These are phyloP conservation scores for Mallotus repandus DNA, from an alignment of 441 rosid species.

Conservation along the genomic window DNA sequence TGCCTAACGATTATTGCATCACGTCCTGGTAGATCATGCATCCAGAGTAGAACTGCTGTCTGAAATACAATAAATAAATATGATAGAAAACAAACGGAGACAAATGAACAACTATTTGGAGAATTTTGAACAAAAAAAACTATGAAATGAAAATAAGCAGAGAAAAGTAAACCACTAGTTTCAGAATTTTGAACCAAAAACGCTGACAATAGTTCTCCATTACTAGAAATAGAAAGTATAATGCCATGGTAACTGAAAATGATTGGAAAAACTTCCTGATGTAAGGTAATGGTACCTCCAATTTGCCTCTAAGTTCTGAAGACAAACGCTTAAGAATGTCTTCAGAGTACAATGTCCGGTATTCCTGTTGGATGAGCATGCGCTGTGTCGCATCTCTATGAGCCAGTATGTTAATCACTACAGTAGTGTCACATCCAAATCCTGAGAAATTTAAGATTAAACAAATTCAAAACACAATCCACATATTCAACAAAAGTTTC, in stretches of 20 bases:
- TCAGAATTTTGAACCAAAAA: background rate
- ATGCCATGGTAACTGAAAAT: background rate
- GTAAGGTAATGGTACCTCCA: constrained; percentile 44
- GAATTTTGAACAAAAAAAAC: background rate
- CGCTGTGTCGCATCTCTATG: constrained; percentile 61
- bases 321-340: constrained; percentile 48
- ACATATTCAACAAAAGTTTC: background rate
- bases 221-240: background rate
- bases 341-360: constrained; percentile 41
- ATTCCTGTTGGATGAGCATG: constrained; percentile 51
- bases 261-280: background rate
- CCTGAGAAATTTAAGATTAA: constrained; percentile 33
- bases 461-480: background rate
- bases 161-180: background rate
- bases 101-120: background rate
- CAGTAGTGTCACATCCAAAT: constrained; percentile 52
- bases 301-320: constrained; percentile 51
- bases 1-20: constrained; percentile 51
- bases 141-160: background rate
- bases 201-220: background rate
- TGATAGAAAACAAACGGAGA: background rate
- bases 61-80: constrained; percentile 22
- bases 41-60: constrained; percentile 65
- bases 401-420: constrained; percentile 51
- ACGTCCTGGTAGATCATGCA: constrained; percentile 60